Evolutionary conservation across 495 filamentous ascomycete genomes (phyloP).

Genomic region (Gamarada debralockiae): DNA sequence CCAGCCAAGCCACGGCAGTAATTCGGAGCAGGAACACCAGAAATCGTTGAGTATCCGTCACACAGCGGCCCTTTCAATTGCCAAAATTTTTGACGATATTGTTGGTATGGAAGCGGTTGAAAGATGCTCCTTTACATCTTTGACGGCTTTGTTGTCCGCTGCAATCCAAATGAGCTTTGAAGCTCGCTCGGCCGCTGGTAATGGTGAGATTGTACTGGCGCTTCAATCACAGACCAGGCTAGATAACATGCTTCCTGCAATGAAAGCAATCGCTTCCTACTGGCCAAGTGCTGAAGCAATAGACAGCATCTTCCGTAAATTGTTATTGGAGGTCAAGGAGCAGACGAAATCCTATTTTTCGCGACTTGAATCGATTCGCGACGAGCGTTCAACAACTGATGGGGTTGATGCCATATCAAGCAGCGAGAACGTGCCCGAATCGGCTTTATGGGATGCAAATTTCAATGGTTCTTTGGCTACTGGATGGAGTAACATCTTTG

Average conservation of each 20-base stretch:
- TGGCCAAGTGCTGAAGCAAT: conserved; percentile 23
- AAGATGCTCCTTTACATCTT: conserved; percentile 16
- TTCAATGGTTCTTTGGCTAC: no score
- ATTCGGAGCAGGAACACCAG: conserved; percentile 44
- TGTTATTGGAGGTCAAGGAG: no score
- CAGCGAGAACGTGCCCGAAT: no score
- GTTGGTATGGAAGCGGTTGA: neutral
- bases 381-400: no score
- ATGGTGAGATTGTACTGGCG: neutral
- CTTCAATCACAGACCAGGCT: conserved; percentile 1
- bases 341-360: no score
- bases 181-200: neutral
- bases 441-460: no score
- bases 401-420: no score
- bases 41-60: conserved; percentile 38
- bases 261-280: neutral
- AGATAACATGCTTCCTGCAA: neutral
- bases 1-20: conserved; percentile 40
- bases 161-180: conserved; percentile 4
- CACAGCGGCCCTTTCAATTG: conserved; percentile 23
- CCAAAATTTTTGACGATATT: conserved; percentile 20
- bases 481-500: no score
- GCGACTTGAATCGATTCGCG: no score
- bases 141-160: conserved; percentile 10
- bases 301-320: conserved; percentile 7